Evolutionary conservation across 768 basidiomycete species (phyloP), one percentile per base, ranked within the genome.

Genomic region (Kwoniella sp.): DNA sequence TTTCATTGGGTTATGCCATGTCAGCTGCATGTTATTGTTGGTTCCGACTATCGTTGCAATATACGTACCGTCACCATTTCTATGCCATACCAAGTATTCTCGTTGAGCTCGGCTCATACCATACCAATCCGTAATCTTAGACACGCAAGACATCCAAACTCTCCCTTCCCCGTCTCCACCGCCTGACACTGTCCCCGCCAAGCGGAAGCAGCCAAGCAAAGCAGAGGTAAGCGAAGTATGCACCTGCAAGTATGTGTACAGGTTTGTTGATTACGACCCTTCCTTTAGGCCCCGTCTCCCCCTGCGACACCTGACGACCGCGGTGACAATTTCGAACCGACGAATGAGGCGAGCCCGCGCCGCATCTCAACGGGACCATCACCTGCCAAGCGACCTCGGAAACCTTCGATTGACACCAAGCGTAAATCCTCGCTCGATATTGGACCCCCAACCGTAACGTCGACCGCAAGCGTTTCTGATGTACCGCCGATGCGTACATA

Each of bases 121-220:
- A n/a, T 34, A 34, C 23, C 60, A 53, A 54, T 17, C 22, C 7
- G 38, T 45, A 9, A 45, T 37, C 15, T 5, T 58, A 75, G 74
- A 68, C 53, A 66, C 55, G 4, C 70, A 69, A 60, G 74, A 75
- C 37, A 59, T 75, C 31, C 38, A 58, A 4, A 71, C 65, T 9
- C 68, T 73, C 58, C 65, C 56, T 15, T 75, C 74, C 0, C 74
- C 74, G 0, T 64, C 69, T 3, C 74, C 74, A 2, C 72, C 72
- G 1, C 65, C 63, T 13, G 73, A 71, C 5, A 25, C 67, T 1
- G 20, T 52, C 34, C 26, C 54, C 45, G 20, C 57, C 38, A 57
- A 68, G 29, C n/a, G 37, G 34, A 55, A 65, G 26, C 48, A 13
- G 64, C 29, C 30, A 29, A 30, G 26, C 22, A 63, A 41, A 48